Percentiles rank a stretch among this genome's conserved stretches.
Conservation (phyloP, 495 filamentous ascomycete genomes). For the Cairneyella variabilis region DNA sequence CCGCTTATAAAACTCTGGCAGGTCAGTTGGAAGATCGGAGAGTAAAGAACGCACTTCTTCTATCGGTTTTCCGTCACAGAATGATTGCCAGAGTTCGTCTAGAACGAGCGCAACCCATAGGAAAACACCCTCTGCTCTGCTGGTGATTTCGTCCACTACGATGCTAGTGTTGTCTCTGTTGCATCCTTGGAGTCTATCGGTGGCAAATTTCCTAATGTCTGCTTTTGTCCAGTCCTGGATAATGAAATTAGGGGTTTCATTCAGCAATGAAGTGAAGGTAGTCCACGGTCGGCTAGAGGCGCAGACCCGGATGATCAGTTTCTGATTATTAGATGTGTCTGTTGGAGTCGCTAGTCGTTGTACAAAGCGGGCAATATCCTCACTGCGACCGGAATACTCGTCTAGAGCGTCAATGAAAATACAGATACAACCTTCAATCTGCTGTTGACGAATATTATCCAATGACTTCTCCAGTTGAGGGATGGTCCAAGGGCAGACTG, state of each 20-base stretch:
- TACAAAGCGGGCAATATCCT: conserved; percentile 13
- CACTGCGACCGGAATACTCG: conserved; percentile 31
- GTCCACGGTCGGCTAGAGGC: conserved; percentile 47
- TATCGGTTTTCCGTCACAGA: not conserved
- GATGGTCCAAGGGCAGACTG: not conserved
- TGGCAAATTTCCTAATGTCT: conserved; percentile 21
- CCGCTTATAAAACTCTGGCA: not conserved
- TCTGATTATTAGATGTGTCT: conserved; percentile 6
- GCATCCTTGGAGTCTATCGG: not conserved
- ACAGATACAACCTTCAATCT: conserved; percentile 26
- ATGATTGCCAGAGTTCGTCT: not conserved
- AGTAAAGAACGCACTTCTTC: not conserved
- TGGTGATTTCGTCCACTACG: not conserved
- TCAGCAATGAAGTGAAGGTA: conserved; percentile 34
- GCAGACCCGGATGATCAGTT: conserved; percentile 40
- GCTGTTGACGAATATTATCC: not conserved
- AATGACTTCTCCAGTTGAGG: not conserved
- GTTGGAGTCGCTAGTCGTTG: not conserved
- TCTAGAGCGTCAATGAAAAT: conserved; percentile 47
- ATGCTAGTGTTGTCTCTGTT: not conserved
- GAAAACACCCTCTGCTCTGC: conserved; percentile 4
- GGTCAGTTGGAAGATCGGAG: not conserved
- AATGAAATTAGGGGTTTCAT: conserved; percentile 4
- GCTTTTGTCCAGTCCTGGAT: conserved; percentile 20
- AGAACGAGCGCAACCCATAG: conserved; percentile 9